phyloP scores from a whole-genome alignment of 1,284 basidiomycete genomes.

The Irpex rosettiformis region DNA sequence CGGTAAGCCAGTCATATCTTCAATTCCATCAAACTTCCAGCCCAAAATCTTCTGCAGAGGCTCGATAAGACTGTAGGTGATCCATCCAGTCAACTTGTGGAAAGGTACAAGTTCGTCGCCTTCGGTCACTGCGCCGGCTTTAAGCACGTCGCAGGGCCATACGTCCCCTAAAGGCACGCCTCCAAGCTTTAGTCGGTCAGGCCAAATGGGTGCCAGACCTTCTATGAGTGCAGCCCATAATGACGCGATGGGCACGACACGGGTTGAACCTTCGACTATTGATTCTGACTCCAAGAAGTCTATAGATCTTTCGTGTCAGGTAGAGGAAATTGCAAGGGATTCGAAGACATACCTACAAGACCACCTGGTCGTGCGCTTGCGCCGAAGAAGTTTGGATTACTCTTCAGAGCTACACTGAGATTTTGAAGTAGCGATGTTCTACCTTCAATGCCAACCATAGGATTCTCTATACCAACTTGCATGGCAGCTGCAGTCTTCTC shows the following conservation, averaged over 20 bases:
- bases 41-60: constrained; percentile 73
- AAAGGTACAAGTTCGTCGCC: constrained; percentile 84
- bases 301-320: constrained; percentile 23
- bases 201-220: constrained; percentile 88
- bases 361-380: constrained; percentile 74
- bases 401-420: constrained; percentile 67
- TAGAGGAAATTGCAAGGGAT: background rate
- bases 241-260: constrained; percentile 57
- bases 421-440: constrained; percentile 74
- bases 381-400: constrained; percentile 69
- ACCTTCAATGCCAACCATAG: constrained; percentile 90
- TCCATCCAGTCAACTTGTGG: constrained; percentile 95
- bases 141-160: constrained; percentile 75
- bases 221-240: constrained; percentile 85
- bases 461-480: constrained; percentile 79
- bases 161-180: constrained; percentile 83
- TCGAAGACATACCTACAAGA: constrained; percentile 57
- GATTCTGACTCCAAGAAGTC: constrained; percentile 71
- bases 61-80: constrained; percentile 85
- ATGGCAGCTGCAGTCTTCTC: constrained; percentile 67
- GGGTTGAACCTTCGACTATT: constrained; percentile 33
- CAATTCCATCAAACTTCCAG: constrained; percentile 75
- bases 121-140: constrained; percentile 33
- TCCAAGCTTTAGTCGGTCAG: constrained; percentile 64
- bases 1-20: constrained; percentile 80